Percentiles rank a stretch among this genome's conserved stretches.
Conservation (phyloP, 768 basidiomycete species). For the Suillus paluster region DNA sequence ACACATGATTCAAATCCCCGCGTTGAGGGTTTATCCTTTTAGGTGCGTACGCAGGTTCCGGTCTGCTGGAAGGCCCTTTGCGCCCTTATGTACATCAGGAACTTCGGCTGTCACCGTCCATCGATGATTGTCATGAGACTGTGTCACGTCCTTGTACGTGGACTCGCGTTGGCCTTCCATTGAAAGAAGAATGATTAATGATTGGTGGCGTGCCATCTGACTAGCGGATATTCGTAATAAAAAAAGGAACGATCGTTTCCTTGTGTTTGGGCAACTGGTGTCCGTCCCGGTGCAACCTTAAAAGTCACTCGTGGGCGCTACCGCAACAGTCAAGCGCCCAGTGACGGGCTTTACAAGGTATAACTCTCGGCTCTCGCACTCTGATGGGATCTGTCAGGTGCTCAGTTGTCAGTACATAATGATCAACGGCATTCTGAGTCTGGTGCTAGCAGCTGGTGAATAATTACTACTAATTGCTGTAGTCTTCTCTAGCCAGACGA, state of each 20-base stretch:
- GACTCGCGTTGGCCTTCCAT: neutral
- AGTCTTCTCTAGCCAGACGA: too few relatives aligned
- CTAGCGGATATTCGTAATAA: neutral
- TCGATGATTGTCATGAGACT: neutral
- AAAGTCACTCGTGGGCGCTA: neutral
- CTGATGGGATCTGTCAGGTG: neutral
- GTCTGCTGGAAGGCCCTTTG: neutral
- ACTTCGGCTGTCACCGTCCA: neutral
- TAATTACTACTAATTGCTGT: too few relatives aligned
- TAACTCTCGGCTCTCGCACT: neutral
- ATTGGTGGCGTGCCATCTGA: neutral
- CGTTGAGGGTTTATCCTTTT: neutral
- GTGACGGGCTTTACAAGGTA: too few relatives aligned
- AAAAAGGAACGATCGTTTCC: neutral
- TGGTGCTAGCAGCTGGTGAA: neutral
- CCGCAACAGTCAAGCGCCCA: neutral
- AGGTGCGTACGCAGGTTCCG: neutral
- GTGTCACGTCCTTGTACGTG: neutral
- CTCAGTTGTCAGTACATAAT: neutral
- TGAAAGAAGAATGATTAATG: neutral
- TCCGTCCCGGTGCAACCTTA: neutral
- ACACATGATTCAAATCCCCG: neutral
- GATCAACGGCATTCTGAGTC: neutral
- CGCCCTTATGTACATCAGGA: too few relatives aligned
- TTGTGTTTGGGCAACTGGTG: neutral